Conservation (phyloP, 495 filamentous ascomycete species). For the Neurospora sp. region DNA sequence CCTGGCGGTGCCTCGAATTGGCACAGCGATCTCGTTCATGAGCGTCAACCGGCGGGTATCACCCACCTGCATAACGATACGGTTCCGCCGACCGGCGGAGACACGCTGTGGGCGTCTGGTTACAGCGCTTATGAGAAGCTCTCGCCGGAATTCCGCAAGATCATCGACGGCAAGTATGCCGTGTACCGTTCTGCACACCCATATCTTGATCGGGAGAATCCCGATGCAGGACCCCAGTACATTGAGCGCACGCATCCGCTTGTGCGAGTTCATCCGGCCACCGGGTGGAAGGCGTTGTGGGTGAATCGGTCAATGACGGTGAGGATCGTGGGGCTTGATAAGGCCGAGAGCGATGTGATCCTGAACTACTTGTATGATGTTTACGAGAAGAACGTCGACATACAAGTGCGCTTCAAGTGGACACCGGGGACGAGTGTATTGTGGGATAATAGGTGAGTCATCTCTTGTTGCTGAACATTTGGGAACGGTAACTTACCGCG, state of each 20-base stretch:
- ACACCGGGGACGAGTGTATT: conserved; percentile 49
- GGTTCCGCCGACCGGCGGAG: conserved; percentile 53
- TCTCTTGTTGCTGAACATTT: not conserved
- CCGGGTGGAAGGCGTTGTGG: conserved; percentile 61
- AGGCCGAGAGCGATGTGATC: conserved; percentile 57
- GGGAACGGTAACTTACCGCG: not conserved
- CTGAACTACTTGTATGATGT: conserved; percentile 56
- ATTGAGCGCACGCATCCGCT: conserved; percentile 58
- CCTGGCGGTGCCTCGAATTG: conserved; percentile 56
- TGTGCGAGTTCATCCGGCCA: conserved; percentile 61
- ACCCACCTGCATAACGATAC: conserved; percentile 62
- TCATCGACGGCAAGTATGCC: conserved; percentile 58
- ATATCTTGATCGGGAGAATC: conserved; percentile 55
- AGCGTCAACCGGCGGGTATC: conserved; percentile 58
- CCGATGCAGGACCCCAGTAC: conserved; percentile 49
- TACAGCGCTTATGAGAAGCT: conserved; percentile 65
- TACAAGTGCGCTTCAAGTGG: conserved; percentile 59
- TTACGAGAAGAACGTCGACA: conserved; percentile 56
- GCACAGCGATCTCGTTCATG: conserved; percentile 64
- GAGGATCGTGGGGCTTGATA: conserved; percentile 54
- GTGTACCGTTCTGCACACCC: conserved; percentile 57
- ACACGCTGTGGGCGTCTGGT: conserved; percentile 63
- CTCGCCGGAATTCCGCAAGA: conserved; percentile 55
- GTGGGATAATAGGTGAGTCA: conserved; percentile 52
- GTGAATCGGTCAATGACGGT: conserved; percentile 59